These are phyloP conservation scores for Nevesoporus exiguus DNA, from an alignment of 768 basidiomycete genomes.

Conservation along the genomic window DNA sequence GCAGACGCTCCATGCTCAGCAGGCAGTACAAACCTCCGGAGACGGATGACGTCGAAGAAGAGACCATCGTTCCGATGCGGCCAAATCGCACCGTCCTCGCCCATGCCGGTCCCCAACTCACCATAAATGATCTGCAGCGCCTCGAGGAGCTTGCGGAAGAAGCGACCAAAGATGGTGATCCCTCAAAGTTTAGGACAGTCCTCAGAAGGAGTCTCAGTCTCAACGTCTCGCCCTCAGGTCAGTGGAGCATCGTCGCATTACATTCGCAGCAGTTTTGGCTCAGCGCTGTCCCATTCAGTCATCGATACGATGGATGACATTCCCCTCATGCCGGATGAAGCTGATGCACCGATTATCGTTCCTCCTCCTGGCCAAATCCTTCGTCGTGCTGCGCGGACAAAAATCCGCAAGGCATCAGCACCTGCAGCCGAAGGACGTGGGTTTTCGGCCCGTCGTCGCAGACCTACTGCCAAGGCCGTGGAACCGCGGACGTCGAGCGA, in stretches of 20 bases:
- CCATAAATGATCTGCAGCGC: slow-evolving; percentile 90
- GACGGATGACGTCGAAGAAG: slow-evolving; percentile 71
- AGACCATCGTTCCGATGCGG: slow-evolving; percentile 66
- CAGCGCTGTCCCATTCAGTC: slow-evolving; percentile 38
- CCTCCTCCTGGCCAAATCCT: slow-evolving; percentile 87
- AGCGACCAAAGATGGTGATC: slow-evolving; percentile 78
- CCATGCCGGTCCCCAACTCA: slow-evolving; percentile 78
- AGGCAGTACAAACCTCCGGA: slow-evolving; percentile 85
- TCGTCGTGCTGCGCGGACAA: slow-evolving; percentile 88
- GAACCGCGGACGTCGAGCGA: slow-evolving; percentile 67
- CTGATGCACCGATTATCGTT: slow-evolving; percentile 82
- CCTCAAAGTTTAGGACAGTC: slow-evolving; percentile 71
- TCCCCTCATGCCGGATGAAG: slow-evolving; percentile 69
- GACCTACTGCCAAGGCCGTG: slow-evolving; percentile 23
- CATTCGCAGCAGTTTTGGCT: slow-evolving; percentile 17
- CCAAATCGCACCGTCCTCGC: slow-evolving; percentile 64
- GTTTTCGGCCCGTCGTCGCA: slow-evolving; percentile 45
- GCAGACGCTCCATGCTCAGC: slow-evolving; percentile 92
- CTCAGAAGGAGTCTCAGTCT: slow-evolving; percentile 85
- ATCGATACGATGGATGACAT: slow-evolving; percentile 67
- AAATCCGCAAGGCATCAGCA: slow-evolving; percentile 83
- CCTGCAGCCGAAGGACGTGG: slow-evolving; percentile 82
- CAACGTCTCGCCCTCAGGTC: slow-evolving; percentile 82
- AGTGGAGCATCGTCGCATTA: slow-evolving; percentile 32
- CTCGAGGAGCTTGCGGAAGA: slow-evolving; percentile 92